Conservation (phyloP, 2,329 filamentous ascomycete genomes). For the Xylariomycetidae sp. region DNA sequence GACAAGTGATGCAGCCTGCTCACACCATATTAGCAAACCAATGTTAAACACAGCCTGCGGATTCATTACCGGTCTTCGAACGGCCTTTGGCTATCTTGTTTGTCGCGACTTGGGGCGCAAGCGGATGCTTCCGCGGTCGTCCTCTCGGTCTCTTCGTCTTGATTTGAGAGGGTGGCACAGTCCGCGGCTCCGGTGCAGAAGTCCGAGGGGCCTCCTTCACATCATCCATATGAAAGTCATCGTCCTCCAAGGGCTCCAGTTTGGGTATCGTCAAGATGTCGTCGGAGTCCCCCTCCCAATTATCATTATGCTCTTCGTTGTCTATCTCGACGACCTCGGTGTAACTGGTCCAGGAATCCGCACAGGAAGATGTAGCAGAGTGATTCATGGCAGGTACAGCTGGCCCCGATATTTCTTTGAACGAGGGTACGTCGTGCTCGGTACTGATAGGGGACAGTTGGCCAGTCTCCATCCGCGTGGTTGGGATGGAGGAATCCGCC, state of each 20-base stretch:
- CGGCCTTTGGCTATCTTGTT: constrained; percentile 74
- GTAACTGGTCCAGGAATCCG: constrained; percentile 41
- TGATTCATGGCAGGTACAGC: constrained; percentile 38
- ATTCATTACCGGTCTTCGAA: constrained; percentile 65
- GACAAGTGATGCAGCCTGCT: constrained; percentile 63
- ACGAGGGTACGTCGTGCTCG: constrained; percentile 36
- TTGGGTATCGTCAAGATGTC: constrained; percentile 48
- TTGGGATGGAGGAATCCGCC: constrained; percentile 24
- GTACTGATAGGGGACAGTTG: constrained; percentile 52
- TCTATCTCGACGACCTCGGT: constrained; percentile 29
- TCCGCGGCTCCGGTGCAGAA: constrained; percentile 17
- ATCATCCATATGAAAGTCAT: constrained; percentile 48
- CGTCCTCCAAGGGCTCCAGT: constrained; percentile 52
- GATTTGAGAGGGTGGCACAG: constrained; percentile 20
- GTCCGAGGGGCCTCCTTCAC: constrained; percentile 41
- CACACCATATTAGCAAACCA: too few relatives aligned
- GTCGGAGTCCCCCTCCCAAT: constrained; percentile 44
- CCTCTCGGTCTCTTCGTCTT: constrained; percentile 67
- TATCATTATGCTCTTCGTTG: constrained; percentile 35
- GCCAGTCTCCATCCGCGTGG: constrained; percentile 35
- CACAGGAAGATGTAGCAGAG: constrained; percentile 42
- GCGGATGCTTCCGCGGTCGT: constrained; percentile 75
- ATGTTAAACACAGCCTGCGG: too few relatives aligned
- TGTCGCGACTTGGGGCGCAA: constrained; percentile 50
- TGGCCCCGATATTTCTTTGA: constrained; percentile 31